A percentile compares a stretch with the other conserved stretches of the same genome.
Evolutionary conservation across 495 filamentous ascomycete genomes (phyloP).

Genomic region (Endocarpon pusillum): DNA sequence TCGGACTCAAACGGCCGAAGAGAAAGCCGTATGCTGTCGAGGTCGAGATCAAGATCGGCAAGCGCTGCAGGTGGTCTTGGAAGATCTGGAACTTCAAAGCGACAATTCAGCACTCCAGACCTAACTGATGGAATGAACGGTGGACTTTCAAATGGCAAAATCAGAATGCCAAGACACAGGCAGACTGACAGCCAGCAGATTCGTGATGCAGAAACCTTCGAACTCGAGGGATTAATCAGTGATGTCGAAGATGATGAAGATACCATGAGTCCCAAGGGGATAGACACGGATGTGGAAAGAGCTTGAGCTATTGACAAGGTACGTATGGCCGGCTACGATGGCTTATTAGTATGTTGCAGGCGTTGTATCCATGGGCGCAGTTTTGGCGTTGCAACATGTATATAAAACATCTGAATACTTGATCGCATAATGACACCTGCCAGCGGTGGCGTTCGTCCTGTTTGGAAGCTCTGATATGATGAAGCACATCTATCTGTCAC

Average conservation of each 20-base stretch:
- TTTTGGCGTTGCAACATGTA: no score
- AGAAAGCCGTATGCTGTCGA: no score
- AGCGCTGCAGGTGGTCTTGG: slow-evolving; percentile 8
- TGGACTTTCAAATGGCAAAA: slow-evolving; percentile 8
- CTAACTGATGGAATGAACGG: slow-evolving; percentile 1
- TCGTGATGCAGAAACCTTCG: slow-evolving; percentile 74
- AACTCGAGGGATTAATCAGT: slow-evolving; percentile 76
- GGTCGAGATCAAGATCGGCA: slow-evolving; percentile 16
- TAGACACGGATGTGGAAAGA: slow-evolving; percentile 22
- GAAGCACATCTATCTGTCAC: no score
- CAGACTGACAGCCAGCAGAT: slow-evolving; percentile 32
- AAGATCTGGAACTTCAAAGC: slow-evolving; percentile 2
- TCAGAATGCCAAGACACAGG: slow-evolving; percentile 27
- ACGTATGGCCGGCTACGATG: no score
- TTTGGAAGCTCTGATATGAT: no score
- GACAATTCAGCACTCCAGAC: slow-evolving; percentile 5
- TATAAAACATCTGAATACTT: no score
- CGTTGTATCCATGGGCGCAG: no score
- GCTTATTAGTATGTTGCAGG: no score
- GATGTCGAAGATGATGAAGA: slow-evolving; percentile 42
- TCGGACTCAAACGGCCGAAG: slow-evolving; percentile 15
- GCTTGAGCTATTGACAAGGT: no score
- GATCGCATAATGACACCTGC: no score
- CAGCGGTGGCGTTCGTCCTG: no score
- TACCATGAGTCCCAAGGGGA: slow-evolving; percentile 16